phyloP scores from a whole-genome alignment of 2,329 filamentous ascomycete species.

The Stachybotrys chlorohalonatus region DNA sequence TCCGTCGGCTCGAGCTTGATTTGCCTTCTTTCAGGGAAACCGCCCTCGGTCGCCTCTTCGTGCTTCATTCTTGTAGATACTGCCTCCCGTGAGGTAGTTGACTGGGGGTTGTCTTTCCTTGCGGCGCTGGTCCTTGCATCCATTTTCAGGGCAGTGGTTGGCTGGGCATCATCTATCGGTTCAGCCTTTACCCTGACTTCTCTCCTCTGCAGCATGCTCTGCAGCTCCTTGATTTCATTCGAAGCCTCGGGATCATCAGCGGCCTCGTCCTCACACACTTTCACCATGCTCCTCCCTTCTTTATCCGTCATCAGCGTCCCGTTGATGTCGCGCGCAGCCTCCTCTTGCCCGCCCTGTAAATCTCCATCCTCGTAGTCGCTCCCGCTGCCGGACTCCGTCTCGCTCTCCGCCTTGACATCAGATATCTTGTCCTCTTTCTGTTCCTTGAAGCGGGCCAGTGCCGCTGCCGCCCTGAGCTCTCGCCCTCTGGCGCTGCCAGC shows the following conservation, averaged over 20 bases:
- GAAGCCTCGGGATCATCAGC: constrained; percentile 33
- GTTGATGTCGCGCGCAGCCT: constrained; percentile 54
- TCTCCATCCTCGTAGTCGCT: constrained; percentile 39
- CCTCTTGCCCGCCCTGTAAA: constrained; percentile 27
- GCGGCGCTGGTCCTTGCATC: constrained; percentile 8
- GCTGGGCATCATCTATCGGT: neutral
- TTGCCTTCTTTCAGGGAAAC: neutral
- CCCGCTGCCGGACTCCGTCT: constrained; percentile 34
- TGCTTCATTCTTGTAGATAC: neutral
- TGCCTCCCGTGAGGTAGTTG: neutral
- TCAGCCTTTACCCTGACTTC: constrained; percentile 8
- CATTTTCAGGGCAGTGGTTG: neutral
- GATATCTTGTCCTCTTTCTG: constrained; percentile 35
- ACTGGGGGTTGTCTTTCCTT: neutral
- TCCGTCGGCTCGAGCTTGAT: neutral
- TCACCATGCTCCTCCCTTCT: constrained; percentile 59
- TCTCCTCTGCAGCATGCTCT: constrained; percentile 23
- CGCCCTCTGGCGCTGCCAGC: constrained; percentile 66
- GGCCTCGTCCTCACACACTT: constrained; percentile 64
- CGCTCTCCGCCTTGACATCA: constrained; percentile 20
- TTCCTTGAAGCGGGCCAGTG: constrained; percentile 62
- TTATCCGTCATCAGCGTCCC: constrained; percentile 56
- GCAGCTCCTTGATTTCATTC: constrained; percentile 56
- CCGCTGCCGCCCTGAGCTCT: constrained; percentile 68
- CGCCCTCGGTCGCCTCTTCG: neutral